These are phyloP conservation scores for Parascedosporium putredinis DNA, from an alignment of 2,329 filamentous ascomycete species.

Conservation along the genomic window DNA sequence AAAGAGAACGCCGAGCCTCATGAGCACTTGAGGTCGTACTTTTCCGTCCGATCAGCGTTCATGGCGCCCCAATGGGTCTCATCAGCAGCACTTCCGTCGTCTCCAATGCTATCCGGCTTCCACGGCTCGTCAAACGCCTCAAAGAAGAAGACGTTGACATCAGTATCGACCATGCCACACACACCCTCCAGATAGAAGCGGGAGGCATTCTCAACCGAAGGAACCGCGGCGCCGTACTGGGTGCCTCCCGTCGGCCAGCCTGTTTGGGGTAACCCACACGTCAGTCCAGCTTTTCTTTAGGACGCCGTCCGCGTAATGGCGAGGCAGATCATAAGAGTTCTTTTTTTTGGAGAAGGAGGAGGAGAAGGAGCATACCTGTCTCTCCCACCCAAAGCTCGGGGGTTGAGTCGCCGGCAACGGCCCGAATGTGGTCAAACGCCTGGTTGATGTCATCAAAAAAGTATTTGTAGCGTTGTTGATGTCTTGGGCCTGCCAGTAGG, in stretches of 20 bases:
- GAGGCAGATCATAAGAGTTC: no score
- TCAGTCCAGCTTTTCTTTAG: neutral
- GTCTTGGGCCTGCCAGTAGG: conserved; percentile 59
- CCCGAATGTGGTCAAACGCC: conserved; percentile 52
- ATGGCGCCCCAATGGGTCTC: conserved; percentile 64
- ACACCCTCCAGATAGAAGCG: conserved; percentile 52
- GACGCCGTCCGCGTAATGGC: neutral
- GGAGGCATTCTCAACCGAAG: conserved; percentile 46
- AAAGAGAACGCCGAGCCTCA: no score
- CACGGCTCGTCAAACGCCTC: conserved; percentile 65
- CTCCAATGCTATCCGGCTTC: conserved; percentile 54
- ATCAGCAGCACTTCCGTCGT: conserved; percentile 49
- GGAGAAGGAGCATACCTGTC: conserved; percentile 36
- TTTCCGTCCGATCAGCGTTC: conserved; percentile 45
- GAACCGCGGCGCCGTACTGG: conserved; percentile 50
- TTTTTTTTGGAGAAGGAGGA: no score
- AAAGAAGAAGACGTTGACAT: conserved; percentile 61
- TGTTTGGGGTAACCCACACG: neutral
- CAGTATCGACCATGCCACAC: conserved; percentile 55
- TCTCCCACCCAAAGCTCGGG: conserved; percentile 61
- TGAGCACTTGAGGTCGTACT: conserved; percentile 31
- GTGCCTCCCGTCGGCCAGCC: conserved; percentile 54
- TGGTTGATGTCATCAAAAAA: conserved; percentile 60
- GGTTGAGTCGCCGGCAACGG: conserved; percentile 36
- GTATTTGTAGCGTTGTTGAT: conserved; percentile 44